Evolutionary conservation across 768 basidiomycete genomes (phyloP).

Genomic region (Mrakia frigida): DNA sequence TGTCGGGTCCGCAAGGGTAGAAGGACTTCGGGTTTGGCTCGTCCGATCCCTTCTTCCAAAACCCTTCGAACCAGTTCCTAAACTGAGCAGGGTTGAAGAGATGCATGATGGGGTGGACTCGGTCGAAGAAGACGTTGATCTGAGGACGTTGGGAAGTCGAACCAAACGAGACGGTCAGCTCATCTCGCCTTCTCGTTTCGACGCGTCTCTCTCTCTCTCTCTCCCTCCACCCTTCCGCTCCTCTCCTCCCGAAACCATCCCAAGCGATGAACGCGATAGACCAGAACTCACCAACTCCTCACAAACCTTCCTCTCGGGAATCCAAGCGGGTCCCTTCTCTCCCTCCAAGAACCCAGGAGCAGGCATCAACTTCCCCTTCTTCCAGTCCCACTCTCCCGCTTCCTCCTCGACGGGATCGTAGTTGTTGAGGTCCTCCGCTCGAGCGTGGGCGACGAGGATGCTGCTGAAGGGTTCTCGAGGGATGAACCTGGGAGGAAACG

Average conservation of each 20-base stretch:
- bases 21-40: not conserved
- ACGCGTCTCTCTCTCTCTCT: too few species aligned
- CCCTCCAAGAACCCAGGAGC: not conserved
- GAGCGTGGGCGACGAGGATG: not conserved
- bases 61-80: not conserved
- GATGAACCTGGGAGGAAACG: not conserved
- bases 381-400: not conserved
- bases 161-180: not conserved
- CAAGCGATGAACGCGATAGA: not conserved
- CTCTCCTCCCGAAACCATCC: too few species aligned
- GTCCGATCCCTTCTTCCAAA: not conserved
- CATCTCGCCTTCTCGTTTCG: not conserved
- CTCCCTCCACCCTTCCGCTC: too few species aligned
- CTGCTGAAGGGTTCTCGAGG: not conserved
- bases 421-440: not conserved
- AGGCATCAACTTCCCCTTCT: not conserved
- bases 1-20: not conserved
- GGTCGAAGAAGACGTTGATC: conserved; percentile 20
- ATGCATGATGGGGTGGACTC: conserved; percentile 21
- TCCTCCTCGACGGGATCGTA: not conserved
- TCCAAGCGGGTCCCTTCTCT: conserved; percentile 2
- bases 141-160: not conserved
- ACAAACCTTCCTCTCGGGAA: not conserved
- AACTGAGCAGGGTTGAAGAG: conserved; percentile 8
- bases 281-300: conserved; percentile 5